phyloP scores from a whole-genome alignment of 1,284 basidiomycete species.

The Amylostereum chailletii region DNA sequence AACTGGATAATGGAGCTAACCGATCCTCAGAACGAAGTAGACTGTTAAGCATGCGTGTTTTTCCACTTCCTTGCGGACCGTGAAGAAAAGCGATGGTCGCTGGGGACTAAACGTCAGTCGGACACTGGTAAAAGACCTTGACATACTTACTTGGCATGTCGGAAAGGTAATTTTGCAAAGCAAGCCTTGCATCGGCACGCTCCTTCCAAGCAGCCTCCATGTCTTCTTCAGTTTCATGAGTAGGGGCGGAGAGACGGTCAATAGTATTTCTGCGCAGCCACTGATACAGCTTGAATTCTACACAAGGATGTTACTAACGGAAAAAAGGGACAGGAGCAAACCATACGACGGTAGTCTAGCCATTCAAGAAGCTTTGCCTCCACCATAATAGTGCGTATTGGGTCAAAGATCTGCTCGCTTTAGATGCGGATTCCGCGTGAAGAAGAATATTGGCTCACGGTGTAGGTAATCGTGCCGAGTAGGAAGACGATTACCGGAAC shows the following conservation, averaged over 20 bases:
- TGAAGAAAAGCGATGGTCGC: slow-evolving; percentile 75
- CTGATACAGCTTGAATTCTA: slow-evolving; percentile 56
- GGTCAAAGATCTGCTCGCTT: slow-evolving; percentile 73
- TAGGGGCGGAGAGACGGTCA: slow-evolving; percentile 27
- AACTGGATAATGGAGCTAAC: slow-evolving; percentile 25
- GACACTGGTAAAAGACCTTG: background rate
- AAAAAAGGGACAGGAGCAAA: background rate
- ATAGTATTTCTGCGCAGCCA: slow-evolving; percentile 59
- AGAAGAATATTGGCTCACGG: slow-evolving; percentile 41
- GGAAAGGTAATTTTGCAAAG: slow-evolving; percentile 61
- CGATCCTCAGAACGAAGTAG: slow-evolving; percentile 54
- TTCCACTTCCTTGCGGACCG: slow-evolving; percentile 90
- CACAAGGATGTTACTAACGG: background rate
- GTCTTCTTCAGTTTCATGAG: slow-evolving; percentile 8
- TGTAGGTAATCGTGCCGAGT: slow-evolving; percentile 82
- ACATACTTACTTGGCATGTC: slow-evolving; percentile 58
- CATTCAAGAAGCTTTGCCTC: slow-evolving; percentile 77
- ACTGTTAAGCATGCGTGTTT: slow-evolving; percentile 61
- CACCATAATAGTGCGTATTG: slow-evolving; percentile 80
- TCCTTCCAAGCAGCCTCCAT: slow-evolving; percentile 68
- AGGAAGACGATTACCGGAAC: slow-evolving; percentile 84
- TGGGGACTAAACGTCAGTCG: slow-evolving; percentile 16
- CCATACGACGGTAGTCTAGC: slow-evolving; percentile 66
- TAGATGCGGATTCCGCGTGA: background rate
- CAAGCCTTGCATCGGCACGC: slow-evolving; percentile 65